These are phyloP conservation scores for Rubia peregrina DNA, from an alignment of 305 asterid species.

Conservation along the genomic window DNA sequence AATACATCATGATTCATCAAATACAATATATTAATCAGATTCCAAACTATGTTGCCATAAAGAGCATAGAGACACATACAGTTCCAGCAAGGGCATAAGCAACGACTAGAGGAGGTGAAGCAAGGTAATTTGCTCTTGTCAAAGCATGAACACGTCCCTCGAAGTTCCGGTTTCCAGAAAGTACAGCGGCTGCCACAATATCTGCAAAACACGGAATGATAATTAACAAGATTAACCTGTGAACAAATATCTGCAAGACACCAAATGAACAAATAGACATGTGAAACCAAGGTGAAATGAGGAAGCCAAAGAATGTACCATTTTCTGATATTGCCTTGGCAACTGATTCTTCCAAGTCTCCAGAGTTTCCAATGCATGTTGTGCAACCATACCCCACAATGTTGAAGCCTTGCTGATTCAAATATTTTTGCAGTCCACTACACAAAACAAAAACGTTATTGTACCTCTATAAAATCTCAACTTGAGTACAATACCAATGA, in stretches of 20 bases:
- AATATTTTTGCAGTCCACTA: constrained; percentile 76
- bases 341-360: constrained; percentile 80
- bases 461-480: background rate
- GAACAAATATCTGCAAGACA: no score
- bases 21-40: background rate
- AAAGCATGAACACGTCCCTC: constrained; percentile 96
- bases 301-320: constrained; percentile 31
- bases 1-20: background rate
- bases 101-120: constrained; percentile 95
- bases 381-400: constrained; percentile 96
- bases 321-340: constrained; percentile 79
- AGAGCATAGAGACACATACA: constrained; percentile 34
- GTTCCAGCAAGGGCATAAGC: constrained; percentile 99
- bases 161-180: constrained; percentile 89
- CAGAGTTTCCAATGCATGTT: constrained; percentile 90
- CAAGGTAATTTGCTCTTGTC: constrained; percentile 95
- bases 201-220: constrained; percentile 40
- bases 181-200: constrained; percentile 94
- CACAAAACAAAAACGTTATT: constrained; percentile 21
- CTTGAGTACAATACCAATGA: background rate
- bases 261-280: background rate
- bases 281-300: background rate
- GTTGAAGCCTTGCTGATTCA: constrained; percentile 86
- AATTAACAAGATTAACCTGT: constrained; percentile 1
- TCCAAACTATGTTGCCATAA: no score